Conservation (phyloP, 106 monocot species). For the Acorus gramineus region DNA sequence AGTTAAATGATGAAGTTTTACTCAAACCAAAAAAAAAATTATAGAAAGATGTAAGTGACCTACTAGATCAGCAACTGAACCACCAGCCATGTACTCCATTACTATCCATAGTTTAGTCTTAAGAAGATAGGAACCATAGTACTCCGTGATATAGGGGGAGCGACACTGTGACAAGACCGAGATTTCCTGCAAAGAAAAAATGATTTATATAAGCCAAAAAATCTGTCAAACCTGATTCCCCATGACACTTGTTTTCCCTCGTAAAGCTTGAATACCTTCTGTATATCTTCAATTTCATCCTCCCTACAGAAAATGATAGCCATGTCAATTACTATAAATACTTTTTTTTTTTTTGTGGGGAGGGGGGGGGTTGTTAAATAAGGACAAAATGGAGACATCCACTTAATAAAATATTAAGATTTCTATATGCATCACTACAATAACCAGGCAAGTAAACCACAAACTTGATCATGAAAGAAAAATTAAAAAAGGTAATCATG, state of each 20-base stretch:
- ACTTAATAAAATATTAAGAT: too few species aligned
- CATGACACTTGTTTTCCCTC: background rate
- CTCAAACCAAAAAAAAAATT: background rate
- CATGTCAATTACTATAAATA: background rate
- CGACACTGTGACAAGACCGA: conserved; percentile 87
- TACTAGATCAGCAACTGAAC: conserved; percentile 93
- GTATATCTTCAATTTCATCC: conserved; percentile 98
- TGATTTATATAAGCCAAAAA: conserved; percentile 1
- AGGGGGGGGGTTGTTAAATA: too few species aligned
- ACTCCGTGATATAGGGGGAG: conserved; percentile 89
- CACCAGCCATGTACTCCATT: conserved; percentile 98
- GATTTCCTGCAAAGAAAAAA: conserved; percentile 63
- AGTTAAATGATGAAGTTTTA: background rate
- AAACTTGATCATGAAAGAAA: too few species aligned
- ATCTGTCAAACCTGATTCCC: background rate
- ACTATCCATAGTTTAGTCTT: conserved; percentile 94
- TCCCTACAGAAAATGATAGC: conserved; percentile 38
- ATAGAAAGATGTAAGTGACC: background rate
- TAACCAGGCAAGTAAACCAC: too few species aligned
- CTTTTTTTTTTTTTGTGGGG: too few species aligned
- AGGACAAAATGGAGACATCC: too few species aligned
- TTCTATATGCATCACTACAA: too few species aligned
- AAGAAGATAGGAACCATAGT: conserved; percentile 89
- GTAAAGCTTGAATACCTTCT: conserved; percentile 49
- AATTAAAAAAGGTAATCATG: too few species aligned